phyloP scores from a whole-genome alignment of 1,284 basidiomycete genomes.

The Xerocomus nothofagi region DNA sequence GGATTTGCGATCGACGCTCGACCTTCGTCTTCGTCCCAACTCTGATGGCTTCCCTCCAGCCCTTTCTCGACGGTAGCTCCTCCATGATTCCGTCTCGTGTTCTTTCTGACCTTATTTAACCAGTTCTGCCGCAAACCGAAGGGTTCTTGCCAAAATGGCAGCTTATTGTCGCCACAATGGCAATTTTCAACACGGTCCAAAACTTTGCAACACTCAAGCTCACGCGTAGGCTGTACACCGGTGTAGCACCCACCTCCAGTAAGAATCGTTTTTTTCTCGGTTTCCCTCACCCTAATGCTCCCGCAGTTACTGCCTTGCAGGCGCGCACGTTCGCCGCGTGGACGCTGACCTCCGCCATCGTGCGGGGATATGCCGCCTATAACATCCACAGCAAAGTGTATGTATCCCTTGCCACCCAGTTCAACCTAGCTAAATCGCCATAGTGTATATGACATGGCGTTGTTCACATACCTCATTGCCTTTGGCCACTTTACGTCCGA shows the following conservation, averaged over 20 bases:
- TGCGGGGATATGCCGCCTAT: slow-evolving; percentile 85
- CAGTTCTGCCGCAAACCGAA: slow-evolving; percentile 58
- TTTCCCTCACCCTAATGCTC: neutral
- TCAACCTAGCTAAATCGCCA: slow-evolving; percentile 10
- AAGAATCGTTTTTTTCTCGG: neutral
- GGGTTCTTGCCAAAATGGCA: slow-evolving; percentile 88
- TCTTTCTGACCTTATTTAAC: neutral
- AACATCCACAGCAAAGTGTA: slow-evolving; percentile 80
- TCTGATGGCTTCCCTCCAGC: slow-evolving; percentile 20
- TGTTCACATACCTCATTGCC: slow-evolving; percentile 87
- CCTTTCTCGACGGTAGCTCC: slow-evolving; percentile 26
- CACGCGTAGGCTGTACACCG: slow-evolving; percentile 76
- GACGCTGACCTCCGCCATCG: slow-evolving; percentile 81
- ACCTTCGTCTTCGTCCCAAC: neutral
- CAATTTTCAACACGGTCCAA: slow-evolving; percentile 83
- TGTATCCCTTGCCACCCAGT: slow-evolving; percentile 30
- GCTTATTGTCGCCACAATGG: slow-evolving; percentile 71
- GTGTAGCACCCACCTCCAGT: slow-evolving; percentile 51
- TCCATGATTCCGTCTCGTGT: neutral
- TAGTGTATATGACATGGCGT: slow-evolving; percentile 89
- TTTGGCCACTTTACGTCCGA: slow-evolving; percentile 90
- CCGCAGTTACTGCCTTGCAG: slow-evolving; percentile 78
- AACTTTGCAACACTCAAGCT: slow-evolving; percentile 78
- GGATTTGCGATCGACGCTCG: slow-evolving; percentile 18
- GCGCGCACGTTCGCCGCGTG: slow-evolving; percentile 87